Conservation (phyloP, 1,284 basidiomycete species). For the Puccinia brachypodii region DNA sequence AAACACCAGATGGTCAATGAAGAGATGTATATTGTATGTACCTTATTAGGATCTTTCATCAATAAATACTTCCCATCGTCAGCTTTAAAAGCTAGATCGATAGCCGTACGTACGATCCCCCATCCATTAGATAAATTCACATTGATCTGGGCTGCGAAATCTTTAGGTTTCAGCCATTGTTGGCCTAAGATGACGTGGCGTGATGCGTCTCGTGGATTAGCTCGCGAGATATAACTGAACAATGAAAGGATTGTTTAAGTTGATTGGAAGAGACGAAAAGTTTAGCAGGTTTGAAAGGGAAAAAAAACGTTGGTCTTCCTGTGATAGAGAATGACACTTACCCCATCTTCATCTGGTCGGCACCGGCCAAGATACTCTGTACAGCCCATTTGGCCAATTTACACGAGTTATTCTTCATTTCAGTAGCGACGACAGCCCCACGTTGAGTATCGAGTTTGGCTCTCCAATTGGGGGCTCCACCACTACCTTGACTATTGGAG, state of each 20-base stretch:
- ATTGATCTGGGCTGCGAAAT: slow-evolving; percentile 93
- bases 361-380: slow-evolving; percentile 91
- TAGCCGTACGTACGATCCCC: slow-evolving; percentile 94
- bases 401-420: slow-evolving; percentile 99
- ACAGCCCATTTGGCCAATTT: slow-evolving; percentile 98
- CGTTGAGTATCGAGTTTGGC: slow-evolving; percentile 92
- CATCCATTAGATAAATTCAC: slow-evolving; percentile 94
- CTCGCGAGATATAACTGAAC: slow-evolving; percentile 74
- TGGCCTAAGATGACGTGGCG: slow-evolving; percentile 95
- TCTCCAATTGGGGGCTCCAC: slow-evolving; percentile 95
- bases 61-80: slow-evolving; percentile 94
- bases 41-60: slow-evolving; percentile 94
- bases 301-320: no score
- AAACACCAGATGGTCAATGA: slow-evolving; percentile 4
- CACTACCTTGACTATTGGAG: slow-evolving; percentile 81
- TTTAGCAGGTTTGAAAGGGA: neutral
- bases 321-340: no score
- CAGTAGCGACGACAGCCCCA: slow-evolving; percentile 95
- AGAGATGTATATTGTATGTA: slow-evolving; percentile 62
- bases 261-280: neutral
- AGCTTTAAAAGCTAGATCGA: slow-evolving; percentile 88
- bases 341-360: slow-evolving; percentile 97
- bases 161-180: slow-evolving; percentile 87
- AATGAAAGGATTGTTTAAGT: neutral
- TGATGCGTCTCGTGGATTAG: slow-evolving; percentile 87